Evolutionary conservation across 2,329 filamentous ascomycete genomes (phyloP).

Genomic region (Botrytis paeoniae): DNA sequence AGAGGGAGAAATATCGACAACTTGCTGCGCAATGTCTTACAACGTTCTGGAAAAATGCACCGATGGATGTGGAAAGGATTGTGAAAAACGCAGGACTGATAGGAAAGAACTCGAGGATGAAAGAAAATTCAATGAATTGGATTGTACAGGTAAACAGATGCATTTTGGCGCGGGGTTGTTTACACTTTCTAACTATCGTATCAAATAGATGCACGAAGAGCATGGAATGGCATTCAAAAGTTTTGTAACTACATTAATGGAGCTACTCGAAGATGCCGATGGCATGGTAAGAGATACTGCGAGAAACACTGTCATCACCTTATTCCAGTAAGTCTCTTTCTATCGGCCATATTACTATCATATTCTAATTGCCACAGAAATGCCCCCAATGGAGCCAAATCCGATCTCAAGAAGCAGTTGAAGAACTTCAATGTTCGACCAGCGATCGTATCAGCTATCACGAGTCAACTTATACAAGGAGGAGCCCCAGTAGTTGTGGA

Average conservation of each 20-base stretch:
- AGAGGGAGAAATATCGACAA: slow-evolving; percentile 77
- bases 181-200: background rate
- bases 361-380: slow-evolving; percentile 47
- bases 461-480: slow-evolving; percentile 65
- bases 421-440: slow-evolving; percentile 81
- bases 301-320: slow-evolving; percentile 77
- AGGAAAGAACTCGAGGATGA: slow-evolving; percentile 78
- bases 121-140: slow-evolving; percentile 84
- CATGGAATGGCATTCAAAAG: slow-evolving; percentile 75
- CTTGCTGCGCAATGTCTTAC: slow-evolving; percentile 72
- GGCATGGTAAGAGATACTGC: slow-evolving; percentile 81
- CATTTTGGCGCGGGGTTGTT: background rate
- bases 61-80: slow-evolving; percentile 72
- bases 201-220: slow-evolving; percentile 70
- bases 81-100: slow-evolving; percentile 75
- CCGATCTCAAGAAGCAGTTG: slow-evolving; percentile 83
- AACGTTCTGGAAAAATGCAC: slow-evolving; percentile 70
- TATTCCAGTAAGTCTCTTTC: slow-evolving; percentile 64
- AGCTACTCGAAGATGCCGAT: slow-evolving; percentile 86
- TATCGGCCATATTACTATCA: background rate
- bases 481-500: slow-evolving; percentile 35
- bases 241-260: slow-evolving; percentile 81
- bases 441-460: slow-evolving; percentile 78
- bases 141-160: slow-evolving; percentile 61
- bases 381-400: slow-evolving; percentile 79